Base-by-base conservation (phyloP, 495 filamentous ascomycete species). In the Ramalina intermedia region DNA sequence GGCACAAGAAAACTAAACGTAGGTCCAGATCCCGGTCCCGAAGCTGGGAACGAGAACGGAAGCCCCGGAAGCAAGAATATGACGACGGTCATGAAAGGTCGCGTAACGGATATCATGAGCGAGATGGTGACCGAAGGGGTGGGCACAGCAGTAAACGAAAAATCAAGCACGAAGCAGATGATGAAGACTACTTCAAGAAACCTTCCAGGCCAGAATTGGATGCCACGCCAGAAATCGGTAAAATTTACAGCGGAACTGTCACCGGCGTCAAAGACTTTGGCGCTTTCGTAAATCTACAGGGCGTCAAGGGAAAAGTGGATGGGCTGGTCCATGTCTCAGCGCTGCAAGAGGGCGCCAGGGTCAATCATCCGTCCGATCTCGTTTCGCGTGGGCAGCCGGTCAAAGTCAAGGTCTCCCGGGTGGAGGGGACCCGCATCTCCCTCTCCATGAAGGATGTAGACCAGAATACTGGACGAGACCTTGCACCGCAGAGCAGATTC, bases 391-490 rank as follows among this genome's bases (percentile, higher is more conserved):
- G 82, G 9, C 90, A 96, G 61, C 69, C 78, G 2, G 85, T 98
- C 48, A 94, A 93, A 61, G 85, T 96, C 51, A 98, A 98, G 65
- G 82, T 96, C 29, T 64, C 84, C 58, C 96, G 85, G 56, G 85
- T 94, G 46, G 79, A 95, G 58, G 79, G 82, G 11, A 74, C 69
- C 39, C 71, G 84, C 49, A 81, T 96, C 55, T 87, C 87, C 4
- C 67, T 98, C 13, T 93, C 87, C 3, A 95, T 98, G 90, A 94
- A 94, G 62, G 90, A 95, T 46, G 91, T 93, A 13, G 93, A 98
- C 54, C 91, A 98, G 61, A 75, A 77, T 36, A 91, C 87, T 24
- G 91, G 91, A 3, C 74, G 78, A 56, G 90, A 98, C 61, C 67
- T 94, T 20, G 78, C 81, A 14, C 87, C 90, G 12, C 82, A 90